These are phyloP conservation scores for Fragaria nilgerrensis DNA, from an alignment of 306 rosid species.

Conservation along the genomic window DNA sequence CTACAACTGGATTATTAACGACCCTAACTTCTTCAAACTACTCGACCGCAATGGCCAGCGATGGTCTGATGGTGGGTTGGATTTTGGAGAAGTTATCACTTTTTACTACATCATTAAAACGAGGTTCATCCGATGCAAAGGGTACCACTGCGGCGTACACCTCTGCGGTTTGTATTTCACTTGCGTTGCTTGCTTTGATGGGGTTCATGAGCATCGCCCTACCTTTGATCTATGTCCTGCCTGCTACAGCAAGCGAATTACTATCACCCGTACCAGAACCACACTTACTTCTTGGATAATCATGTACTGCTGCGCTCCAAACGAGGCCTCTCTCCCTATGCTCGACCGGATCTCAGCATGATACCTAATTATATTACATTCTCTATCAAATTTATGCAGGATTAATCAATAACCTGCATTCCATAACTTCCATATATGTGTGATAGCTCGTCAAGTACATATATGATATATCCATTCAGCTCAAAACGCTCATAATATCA, in stretches of 20 bases:
- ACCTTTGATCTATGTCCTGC: constrained; percentile 2
- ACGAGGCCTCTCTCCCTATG: constrained; percentile 17
- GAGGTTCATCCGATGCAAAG: not conserved
- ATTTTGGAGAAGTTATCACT: constrained; percentile 17
- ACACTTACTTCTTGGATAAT: constrained; percentile 15
- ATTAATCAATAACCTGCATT: too few relatives aligned
- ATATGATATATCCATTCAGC: too few relatives aligned
- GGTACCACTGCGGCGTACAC: not conserved
- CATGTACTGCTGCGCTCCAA: constrained; percentile 17
- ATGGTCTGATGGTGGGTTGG: constrained; percentile 9
- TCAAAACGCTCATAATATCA: too few relatives aligned
- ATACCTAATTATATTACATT: not conserved
- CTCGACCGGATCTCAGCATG: not conserved
- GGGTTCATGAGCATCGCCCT: not conserved
- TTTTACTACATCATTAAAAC: constrained; percentile 16
- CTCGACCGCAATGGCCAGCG: not conserved
- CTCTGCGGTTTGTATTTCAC: constrained; percentile 12
- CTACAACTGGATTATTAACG: not conserved
- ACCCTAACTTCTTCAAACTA: not conserved
- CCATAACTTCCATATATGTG: too few relatives aligned
- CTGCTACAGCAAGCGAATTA: not conserved
- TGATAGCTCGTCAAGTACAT: too few relatives aligned
- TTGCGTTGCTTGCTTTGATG: constrained; percentile 7
- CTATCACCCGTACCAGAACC: constrained; percentile 12
- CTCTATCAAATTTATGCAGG: not conserved